Evolutionary conservation across 2,329 filamentous ascomycete species (phyloP), one percentile per base, ranked within the genome.

Genomic region (Emergomyces pasteurianus): DNA sequence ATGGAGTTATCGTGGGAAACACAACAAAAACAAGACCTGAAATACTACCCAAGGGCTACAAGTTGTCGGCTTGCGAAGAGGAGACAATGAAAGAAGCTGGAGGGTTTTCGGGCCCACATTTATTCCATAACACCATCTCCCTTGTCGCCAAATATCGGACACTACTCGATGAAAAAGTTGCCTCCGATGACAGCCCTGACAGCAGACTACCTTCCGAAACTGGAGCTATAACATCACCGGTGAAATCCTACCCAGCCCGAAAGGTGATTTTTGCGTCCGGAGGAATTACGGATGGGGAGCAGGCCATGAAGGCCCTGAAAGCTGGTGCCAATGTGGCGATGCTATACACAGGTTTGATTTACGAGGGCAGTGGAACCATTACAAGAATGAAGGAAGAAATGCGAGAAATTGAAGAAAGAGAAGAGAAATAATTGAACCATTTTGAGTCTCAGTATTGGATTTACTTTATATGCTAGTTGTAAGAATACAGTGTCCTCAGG

Each of bases 1-100:
- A 96, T 68, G 94, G 94, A 34, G 85, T 99, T 42, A 96, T 99
- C 64, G 92, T 99, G 3, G 94, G 92, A 12, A 99, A 99, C 78
- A 99, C 94, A 0, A 99, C 94, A 2, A 95, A 94, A 76, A 83
- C 86, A 65, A 82, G 94, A 50, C 82, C 86, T 0, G 86, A 85
- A 3, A 77, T 92, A 2, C 72, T 92, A 0, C 87, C 91, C 0
- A 76, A 81, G 28, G 86, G 87, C 31, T 83, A 87, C 65, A 73
- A 78, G 40, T 79, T 96, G 31, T 82, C 86, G 0, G 68, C 78
- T 1, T 79, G 82, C 64, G 92, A 99, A 71, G 80, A 85, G 66
- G 75, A 78, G 62, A 81, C 86, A 1, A 74, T 96, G 38, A 79
- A 81, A 61, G 90, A 96, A 75, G 86, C 86, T 23, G 92, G 94